phyloP scores from a whole-genome alignment of 257 asterid species.

The Fraxinus excelsior region DNA sequence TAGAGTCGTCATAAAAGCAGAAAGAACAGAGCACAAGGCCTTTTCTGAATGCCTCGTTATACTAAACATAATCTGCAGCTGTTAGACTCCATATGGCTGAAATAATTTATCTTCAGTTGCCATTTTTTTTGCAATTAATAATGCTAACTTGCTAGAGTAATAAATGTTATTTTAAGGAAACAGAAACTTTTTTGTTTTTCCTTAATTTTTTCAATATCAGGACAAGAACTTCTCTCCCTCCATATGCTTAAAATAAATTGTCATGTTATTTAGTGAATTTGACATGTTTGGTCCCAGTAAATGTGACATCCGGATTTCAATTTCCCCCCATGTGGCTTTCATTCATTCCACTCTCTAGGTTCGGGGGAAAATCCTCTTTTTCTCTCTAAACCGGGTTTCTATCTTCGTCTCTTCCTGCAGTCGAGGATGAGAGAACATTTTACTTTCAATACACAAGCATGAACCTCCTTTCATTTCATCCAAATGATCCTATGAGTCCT shows the following conservation, averaged over 20 bases:
- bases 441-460: too few relatives aligned
- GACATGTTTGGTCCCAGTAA: too few relatives aligned
- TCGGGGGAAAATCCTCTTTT: too few relatives aligned
- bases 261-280: not conserved
- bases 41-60: not conserved
- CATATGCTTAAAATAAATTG: not conserved
- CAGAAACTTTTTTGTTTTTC: not conserved
- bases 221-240: not conserved
- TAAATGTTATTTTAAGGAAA: not conserved
- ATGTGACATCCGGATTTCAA: too few relatives aligned
- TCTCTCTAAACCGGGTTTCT: too few relatives aligned
- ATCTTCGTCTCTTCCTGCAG: too few relatives aligned
- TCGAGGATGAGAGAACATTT: too few relatives aligned
- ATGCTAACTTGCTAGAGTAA: conserved; percentile 11
- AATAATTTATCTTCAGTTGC: conserved; percentile 2
- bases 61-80: conserved; percentile 9
- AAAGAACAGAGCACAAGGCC: conserved; percentile 18
- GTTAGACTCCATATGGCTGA: conserved; percentile 13
- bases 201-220: conserved; percentile 1
- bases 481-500: too few relatives aligned
- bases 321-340: too few relatives aligned
- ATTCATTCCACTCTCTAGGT: too few relatives aligned
- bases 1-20: conserved; percentile 55
- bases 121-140: conserved; percentile 20
- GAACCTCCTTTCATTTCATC: too few relatives aligned